A percentile compares a stretch with the other conserved stretches of the same genome.
These are phyloP conservation scores for Protomyces lactucae-debilis DNA, from an alignment of 1,139 yeast species.

Conservation along the genomic window DNA sequence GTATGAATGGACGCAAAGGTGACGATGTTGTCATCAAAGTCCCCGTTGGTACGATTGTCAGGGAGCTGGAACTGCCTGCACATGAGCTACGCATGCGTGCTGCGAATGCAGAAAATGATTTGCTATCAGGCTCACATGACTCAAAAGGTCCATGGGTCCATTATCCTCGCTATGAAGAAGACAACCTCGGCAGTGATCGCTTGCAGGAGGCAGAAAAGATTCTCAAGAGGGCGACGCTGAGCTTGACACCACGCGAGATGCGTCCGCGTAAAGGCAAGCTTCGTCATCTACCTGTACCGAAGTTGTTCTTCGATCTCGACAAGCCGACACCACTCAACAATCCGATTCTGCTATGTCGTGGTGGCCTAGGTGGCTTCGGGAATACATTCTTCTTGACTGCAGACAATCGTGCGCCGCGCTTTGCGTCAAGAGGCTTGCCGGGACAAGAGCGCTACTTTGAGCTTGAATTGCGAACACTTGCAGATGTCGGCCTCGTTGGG, in stretches of 20 bases:
- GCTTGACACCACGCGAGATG: conserved; percentile 57
- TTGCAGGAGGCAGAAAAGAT: conserved; percentile 16
- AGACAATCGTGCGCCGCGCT: conserved; percentile 80
- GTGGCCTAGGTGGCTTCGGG: conserved; percentile 93
- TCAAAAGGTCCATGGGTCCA: conserved; percentile 35
- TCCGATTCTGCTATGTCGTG: conserved; percentile 68
- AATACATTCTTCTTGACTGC: conserved; percentile 89
- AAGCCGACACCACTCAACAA: conserved; percentile 50
- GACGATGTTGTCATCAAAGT: conserved; percentile 72
- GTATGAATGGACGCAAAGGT: conserved; percentile 80
- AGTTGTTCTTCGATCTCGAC: conserved; percentile 70
- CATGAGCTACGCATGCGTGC: conserved; percentile 69
- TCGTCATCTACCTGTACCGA: conserved; percentile 46
- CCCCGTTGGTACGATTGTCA: conserved; percentile 70
- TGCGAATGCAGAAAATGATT: conserved; percentile 59
- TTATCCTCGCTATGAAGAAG: conserved; percentile 26
- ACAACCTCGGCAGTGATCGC: conserved; percentile 11
- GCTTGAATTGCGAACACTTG: conserved; percentile 78
- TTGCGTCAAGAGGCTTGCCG: conserved; percentile 71
- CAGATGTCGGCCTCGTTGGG: conserved; percentile 91
- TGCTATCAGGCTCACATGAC: conserved; percentile 44
- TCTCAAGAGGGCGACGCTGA: conserved; percentile 50
- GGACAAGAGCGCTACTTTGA: conserved; percentile 65
- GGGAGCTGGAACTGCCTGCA: conserved; percentile 53
- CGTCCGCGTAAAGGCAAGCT: conserved; percentile 43